phyloP scores from a whole-genome alignment of 768 basidiomycete species.

The Leccinum uliginosum region DNA sequence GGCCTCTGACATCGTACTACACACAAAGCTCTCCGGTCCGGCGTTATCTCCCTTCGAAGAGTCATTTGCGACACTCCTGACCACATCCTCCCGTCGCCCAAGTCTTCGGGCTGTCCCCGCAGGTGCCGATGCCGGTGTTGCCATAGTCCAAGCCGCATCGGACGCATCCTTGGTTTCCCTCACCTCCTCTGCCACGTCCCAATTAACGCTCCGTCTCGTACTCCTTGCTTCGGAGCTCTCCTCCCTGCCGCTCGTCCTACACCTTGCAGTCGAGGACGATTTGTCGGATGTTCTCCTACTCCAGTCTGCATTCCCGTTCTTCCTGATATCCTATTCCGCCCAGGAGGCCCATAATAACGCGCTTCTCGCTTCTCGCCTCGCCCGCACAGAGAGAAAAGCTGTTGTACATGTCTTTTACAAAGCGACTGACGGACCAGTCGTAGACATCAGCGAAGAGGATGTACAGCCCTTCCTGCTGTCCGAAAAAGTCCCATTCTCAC shows the following conservation, averaged over 20 bases:
- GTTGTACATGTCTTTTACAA: slow-evolving; percentile 85
- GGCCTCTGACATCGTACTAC: slow-evolving; percentile 62
- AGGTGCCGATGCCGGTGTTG: slow-evolving; percentile 61
- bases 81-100: slow-evolving; percentile 36
- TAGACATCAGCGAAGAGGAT: slow-evolving; percentile 55
- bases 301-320: slow-evolving; percentile 74
- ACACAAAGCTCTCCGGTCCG: slow-evolving; percentile 45
- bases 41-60: slow-evolving; percentile 36
- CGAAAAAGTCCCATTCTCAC: slow-evolving; percentile 28
- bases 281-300: slow-evolving; percentile 74
- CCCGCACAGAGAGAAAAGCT: slow-evolving; percentile 61
- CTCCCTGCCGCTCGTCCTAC: slow-evolving; percentile 60
- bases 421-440: slow-evolving; percentile 35
- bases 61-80: slow-evolving; percentile 30
- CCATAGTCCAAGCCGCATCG: slow-evolving; percentile 46
- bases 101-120: slow-evolving; percentile 49
- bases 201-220: slow-evolving; percentile 56
- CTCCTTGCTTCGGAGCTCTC: slow-evolving; percentile 68
- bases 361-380: slow-evolving; percentile 77
- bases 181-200: slow-evolving; percentile 49
- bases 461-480: slow-evolving; percentile 58
- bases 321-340: slow-evolving; percentile 69
- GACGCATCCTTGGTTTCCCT: slow-evolving; percentile 50
- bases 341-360: slow-evolving; percentile 91
- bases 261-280: slow-evolving; percentile 61